A percentile compares a stretch with the other conserved stretches of the same genome.
These are phyloP conservation scores for Colletotrichum sp. DNA, from an alignment of 2,329 filamentous ascomycete species.

Conservation along the genomic window DNA sequence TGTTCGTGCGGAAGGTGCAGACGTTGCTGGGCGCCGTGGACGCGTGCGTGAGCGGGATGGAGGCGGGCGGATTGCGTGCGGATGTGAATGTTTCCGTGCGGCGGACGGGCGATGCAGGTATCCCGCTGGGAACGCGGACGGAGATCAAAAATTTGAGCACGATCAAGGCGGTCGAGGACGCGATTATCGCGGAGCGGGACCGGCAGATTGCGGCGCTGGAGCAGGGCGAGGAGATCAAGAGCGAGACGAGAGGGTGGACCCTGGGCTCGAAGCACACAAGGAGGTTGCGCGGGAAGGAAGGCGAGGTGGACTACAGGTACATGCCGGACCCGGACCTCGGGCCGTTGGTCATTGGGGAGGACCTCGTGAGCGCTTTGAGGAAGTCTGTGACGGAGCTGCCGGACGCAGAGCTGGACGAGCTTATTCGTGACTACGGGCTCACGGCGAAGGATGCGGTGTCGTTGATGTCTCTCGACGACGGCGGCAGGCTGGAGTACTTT, in stretches of 20 bases:
- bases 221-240: conserved; percentile 73
- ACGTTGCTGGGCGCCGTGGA: conserved; percentile 79
- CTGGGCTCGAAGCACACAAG: conserved; percentile 83
- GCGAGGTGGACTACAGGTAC: conserved; percentile 96
- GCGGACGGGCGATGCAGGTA: conserved; percentile 49
- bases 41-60: conserved; percentile 91
- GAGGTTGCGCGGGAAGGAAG: conserved; percentile 88
- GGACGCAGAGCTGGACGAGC: conserved; percentile 69
- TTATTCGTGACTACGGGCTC: conserved; percentile 70
- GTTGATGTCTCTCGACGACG: conserved; percentile 77
- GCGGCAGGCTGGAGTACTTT: conserved; percentile 83
- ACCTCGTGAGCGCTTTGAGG: conserved; percentile 70
- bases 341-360: conserved; percentile 75
- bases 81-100: conserved; percentile 95
- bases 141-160: conserved; percentile 98
- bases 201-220: conserved; percentile 85
- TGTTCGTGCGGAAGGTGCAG: conserved; percentile 89
- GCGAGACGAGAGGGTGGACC: conserved; percentile 94
- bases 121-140: conserved; percentile 78
- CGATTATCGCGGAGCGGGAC: conserved; percentile 88
- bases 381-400: conserved; percentile 72
- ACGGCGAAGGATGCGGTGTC: conserved; percentile 84
- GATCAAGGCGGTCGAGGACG: conserved; percentile 94
- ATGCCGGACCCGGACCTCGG: conserved; percentile 96
- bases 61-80: conserved; percentile 85